Evolutionary conservation across 208 protist genomes (phyloP).

Genomic region (Leishmania martiniquensis): DNA sequence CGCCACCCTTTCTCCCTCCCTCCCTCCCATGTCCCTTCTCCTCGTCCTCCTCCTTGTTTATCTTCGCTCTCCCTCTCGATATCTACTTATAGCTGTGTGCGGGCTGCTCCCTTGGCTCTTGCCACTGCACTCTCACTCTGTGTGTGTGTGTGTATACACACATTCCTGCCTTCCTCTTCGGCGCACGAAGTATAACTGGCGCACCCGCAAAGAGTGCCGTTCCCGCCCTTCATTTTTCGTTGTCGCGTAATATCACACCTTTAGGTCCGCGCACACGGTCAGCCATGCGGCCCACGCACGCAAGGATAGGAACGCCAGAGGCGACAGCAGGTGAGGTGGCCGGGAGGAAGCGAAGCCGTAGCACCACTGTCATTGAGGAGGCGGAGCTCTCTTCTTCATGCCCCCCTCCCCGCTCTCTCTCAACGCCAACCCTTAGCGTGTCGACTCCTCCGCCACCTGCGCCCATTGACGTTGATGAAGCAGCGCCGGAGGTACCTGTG

Average conservation of each 20-base stretch:
- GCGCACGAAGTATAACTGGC: neutral
- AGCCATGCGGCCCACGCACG: conserved; percentile 2
- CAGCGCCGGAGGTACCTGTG: neutral
- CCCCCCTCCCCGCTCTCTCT: neutral
- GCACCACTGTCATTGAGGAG: neutral
- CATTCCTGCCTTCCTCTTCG: neutral
- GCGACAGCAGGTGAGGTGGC: neutral
- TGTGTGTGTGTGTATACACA: neutral
- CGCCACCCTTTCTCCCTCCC: no score
- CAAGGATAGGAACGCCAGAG: neutral
- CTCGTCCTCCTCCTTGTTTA: neutral
- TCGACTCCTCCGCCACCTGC: neutral
- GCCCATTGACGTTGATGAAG: conserved; percentile 6
- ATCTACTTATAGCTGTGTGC: neutral
- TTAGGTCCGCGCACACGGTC: neutral
- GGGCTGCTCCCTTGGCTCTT: neutral
- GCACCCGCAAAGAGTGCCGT: neutral
- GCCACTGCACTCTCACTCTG: neutral
- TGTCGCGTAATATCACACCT: neutral
- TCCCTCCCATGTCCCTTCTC: neutral
- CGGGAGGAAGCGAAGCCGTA: neutral
- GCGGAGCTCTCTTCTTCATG: neutral
- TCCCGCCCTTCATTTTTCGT: neutral
- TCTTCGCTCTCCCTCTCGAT: neutral
- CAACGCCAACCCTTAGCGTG: neutral